Percentiles rank a stretch among this genome's conserved stretches.
phyloP scores from a whole-genome alignment of 2,329 filamentous ascomycete species.

The Diplocarpon mali region DNA sequence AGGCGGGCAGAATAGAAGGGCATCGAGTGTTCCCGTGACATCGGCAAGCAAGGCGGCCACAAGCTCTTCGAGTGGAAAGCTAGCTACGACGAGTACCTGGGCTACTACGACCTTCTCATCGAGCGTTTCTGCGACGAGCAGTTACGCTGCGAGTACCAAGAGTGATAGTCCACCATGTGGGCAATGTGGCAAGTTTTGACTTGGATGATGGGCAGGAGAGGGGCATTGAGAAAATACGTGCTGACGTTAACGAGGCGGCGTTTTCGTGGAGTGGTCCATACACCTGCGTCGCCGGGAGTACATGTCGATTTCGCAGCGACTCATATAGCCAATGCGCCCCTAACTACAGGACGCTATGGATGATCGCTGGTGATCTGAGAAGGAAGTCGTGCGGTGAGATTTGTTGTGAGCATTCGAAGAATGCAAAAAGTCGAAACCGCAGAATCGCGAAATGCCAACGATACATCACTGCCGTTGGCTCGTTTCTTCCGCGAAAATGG shows the following conservation, averaged over 20 bases:
- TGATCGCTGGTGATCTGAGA: too few species aligned
- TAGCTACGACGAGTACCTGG: neutral
- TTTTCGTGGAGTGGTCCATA: neutral
- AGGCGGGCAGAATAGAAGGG: neutral
- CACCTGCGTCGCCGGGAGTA: neutral
- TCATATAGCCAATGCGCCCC: constrained; percentile 1
- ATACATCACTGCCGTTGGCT: too few species aligned
- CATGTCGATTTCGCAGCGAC: neutral
- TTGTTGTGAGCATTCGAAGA: too few species aligned
- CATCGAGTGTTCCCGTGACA: neutral
- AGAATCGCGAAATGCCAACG: too few species aligned
- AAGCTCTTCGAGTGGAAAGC: neutral
- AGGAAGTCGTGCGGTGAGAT: too few species aligned
- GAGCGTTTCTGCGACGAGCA: neutral
- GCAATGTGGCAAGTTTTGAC: neutral
- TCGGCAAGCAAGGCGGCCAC: neutral
- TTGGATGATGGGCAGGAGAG: neutral
- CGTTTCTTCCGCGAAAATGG: too few species aligned
- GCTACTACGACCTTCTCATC: constrained; percentile 1
- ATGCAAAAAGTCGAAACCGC: too few species aligned
- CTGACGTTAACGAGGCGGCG: neutral
- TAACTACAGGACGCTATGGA: neutral
- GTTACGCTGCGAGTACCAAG: neutral
- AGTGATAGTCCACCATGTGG: neutral
- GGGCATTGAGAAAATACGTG: neutral